phyloP scores from a whole-genome alignment of 108 stramenopile species.

The Nitzschia sp. region DNA sequence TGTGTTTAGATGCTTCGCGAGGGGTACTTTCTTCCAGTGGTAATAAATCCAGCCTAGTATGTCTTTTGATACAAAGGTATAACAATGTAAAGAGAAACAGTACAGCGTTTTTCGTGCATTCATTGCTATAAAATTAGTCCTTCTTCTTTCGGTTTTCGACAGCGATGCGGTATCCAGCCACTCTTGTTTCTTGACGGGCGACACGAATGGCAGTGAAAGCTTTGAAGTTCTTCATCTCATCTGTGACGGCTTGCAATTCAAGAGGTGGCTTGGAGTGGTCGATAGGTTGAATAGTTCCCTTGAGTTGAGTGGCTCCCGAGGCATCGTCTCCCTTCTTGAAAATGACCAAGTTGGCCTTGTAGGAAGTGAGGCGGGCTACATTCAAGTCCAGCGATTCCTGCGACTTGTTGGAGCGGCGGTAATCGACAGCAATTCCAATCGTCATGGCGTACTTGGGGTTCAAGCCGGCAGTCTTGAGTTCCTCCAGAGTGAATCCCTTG shows the following conservation, averaged over 20 bases:
- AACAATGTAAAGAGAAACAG: no score
- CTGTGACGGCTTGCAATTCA: constrained; percentile 80
- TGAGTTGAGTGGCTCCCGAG: constrained; percentile 51
- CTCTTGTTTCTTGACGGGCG: constrained; percentile 80
- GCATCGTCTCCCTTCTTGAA: constrained; percentile 88
- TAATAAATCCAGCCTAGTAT: no score
- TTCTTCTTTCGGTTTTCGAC: constrained; percentile 84
- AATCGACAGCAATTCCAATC: constrained; percentile 97
- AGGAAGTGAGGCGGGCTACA: constrained; percentile 94
- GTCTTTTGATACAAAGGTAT: no score
- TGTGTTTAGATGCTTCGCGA: no score
- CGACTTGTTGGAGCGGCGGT: constrained; percentile 90
- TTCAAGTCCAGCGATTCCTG: constrained; percentile 85
- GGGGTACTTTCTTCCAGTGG: no score
- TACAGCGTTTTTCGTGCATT: no score
- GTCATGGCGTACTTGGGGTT: constrained; percentile 85
- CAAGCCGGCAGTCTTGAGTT: constrained; percentile 95
- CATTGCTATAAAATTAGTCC: constrained; percentile 52
- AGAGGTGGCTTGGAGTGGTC: constrained; percentile 55
- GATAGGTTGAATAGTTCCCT: constrained; percentile 83
- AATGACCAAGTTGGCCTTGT: constrained; percentile 93
- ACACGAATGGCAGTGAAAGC: constrained; percentile 84
- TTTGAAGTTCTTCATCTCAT: constrained; percentile 77
- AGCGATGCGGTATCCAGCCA: constrained; percentile 74
- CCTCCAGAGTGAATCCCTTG: constrained; percentile 95